phyloP scores from a whole-genome alignment of 2,329 filamentous ascomycete genomes.

The Alternaria sp. region DNA sequence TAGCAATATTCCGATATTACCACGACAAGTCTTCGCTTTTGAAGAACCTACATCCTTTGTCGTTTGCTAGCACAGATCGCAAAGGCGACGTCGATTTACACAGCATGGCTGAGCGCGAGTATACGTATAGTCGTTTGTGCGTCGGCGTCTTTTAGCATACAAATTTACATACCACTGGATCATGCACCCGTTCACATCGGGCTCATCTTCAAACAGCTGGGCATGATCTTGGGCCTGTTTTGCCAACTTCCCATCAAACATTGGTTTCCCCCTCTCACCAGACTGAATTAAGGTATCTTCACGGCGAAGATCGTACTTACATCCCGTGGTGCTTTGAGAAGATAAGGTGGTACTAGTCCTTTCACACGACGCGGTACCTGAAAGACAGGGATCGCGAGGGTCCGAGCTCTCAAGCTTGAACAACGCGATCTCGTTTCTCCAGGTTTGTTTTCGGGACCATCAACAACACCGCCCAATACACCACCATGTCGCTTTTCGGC shows the following conservation, averaged over 20 bases:
- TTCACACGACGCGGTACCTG: conserved; percentile 14
- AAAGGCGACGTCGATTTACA: background rate
- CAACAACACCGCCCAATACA: conserved; percentile 37
- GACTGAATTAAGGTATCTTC: background rate
- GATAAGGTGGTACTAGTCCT: background rate
- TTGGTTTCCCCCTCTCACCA: background rate
- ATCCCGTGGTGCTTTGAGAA: background rate
- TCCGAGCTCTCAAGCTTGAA: conserved; percentile 22
- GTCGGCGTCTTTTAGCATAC: background rate
- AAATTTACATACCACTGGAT: background rate
- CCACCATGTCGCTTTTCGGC: conserved; percentile 45
- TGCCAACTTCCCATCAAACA: background rate
- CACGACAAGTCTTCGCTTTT: background rate
- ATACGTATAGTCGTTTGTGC: conserved; percentile 14
- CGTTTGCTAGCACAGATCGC: conserved; percentile 6
- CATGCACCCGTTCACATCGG: background rate
- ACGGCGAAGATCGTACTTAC: background rate
- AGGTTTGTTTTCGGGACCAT: conserved; percentile 34
- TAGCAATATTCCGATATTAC: too few species aligned
- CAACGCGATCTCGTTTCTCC: conserved; percentile 34
- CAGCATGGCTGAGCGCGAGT: background rate
- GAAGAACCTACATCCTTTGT: background rate
- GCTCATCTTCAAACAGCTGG: background rate
- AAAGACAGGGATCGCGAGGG: conserved; percentile 18
- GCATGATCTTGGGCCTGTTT: background rate